These are phyloP conservation scores for Stemphylium vesicarium DNA, from an alignment of 2,329 filamentous ascomycete genomes.

Conservation along the genomic window DNA sequence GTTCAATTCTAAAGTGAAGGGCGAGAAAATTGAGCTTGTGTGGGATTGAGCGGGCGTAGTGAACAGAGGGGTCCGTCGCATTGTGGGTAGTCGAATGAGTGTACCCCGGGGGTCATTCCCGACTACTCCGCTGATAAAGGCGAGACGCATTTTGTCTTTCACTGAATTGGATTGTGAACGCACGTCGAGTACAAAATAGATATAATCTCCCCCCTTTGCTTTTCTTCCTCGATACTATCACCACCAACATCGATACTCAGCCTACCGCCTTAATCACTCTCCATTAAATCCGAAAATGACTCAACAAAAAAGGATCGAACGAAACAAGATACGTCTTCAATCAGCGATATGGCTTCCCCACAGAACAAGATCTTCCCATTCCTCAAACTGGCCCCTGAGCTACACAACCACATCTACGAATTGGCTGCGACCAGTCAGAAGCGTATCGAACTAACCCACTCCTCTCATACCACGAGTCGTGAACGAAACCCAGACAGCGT, in stretches of 20 bases:
- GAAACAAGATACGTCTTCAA: not conserved
- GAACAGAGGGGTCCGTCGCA: too few species aligned
- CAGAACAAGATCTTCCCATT: not conserved
- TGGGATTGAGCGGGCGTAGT: slow-evolving; percentile 14
- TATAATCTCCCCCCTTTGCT: not conserved
- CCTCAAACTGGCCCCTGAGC: not conserved
- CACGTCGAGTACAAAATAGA: not conserved
- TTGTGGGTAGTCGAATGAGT: not conserved
- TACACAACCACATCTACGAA: not conserved
- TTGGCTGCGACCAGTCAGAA: not conserved
- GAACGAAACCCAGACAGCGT: not conserved
- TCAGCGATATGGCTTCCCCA: not conserved
- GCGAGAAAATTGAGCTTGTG: slow-evolving; percentile 54
- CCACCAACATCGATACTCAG: not conserved
- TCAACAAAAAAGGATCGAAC: not conserved
- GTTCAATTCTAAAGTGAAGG: slow-evolving; percentile 62
- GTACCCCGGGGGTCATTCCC: too few species aligned
- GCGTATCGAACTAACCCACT: not conserved
- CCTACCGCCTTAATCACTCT: too few species aligned
- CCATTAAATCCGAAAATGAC: too few species aligned
- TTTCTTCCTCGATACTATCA: not conserved
- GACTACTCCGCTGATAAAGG: too few species aligned
- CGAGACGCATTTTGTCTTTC: too few species aligned
- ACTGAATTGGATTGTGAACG: too few species aligned
- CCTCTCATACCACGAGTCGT: not conserved